A percentile compares a stretch with the other conserved stretches of the same genome.
Evolutionary conservation across 495 filamentous ascomycete species (phyloP).

Genomic region (Parathielavia appendiculata): DNA sequence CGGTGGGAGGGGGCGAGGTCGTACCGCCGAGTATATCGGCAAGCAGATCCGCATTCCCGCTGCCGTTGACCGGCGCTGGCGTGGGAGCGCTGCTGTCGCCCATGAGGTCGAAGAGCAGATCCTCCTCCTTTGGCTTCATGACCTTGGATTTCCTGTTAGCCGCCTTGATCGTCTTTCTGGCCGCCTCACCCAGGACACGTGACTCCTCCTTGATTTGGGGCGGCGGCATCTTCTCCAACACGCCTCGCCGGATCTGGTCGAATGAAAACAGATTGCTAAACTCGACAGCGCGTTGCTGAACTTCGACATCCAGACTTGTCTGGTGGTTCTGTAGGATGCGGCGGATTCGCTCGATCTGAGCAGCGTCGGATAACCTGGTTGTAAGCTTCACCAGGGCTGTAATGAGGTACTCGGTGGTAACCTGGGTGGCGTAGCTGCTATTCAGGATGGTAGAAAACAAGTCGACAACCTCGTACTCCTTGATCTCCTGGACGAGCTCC

Average conservation of each 20-base stretch:
- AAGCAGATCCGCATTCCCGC: slow-evolving; percentile 74
- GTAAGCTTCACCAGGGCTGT: slow-evolving; percentile 95
- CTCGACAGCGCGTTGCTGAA: slow-evolving; percentile 92
- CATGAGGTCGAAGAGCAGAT: slow-evolving; percentile 88
- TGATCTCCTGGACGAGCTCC: slow-evolving; percentile 83
- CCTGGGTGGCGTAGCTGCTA: slow-evolving; percentile 86
- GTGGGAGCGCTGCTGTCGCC: slow-evolving; percentile 58
- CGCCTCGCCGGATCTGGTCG: slow-evolving; percentile 81
- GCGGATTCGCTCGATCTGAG: slow-evolving; percentile 79
- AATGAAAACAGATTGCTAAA: slow-evolving; percentile 89
- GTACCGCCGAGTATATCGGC: slow-evolving; percentile 77
- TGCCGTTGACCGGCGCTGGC: slow-evolving; percentile 57
- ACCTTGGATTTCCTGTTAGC: slow-evolving; percentile 70
- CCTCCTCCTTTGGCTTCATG: slow-evolving; percentile 78
- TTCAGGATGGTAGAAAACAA: slow-evolving; percentile 86
- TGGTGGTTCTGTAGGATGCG: slow-evolving; percentile 70
- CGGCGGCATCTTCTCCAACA: slow-evolving; percentile 94
- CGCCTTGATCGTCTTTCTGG: slow-evolving; percentile 73
- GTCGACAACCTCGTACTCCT: slow-evolving; percentile 85
- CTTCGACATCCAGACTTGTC: slow-evolving; percentile 82
- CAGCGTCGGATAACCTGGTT: slow-evolving; percentile 72
- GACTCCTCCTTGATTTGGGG: slow-evolving; percentile 95
- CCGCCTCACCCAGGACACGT: slow-evolving; percentile 77
- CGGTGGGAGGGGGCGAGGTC: slow-evolving; percentile 45
- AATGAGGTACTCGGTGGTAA: slow-evolving; percentile 88